A percentile compares a stretch with the other conserved stretches of the same genome.
phyloP scores from a whole-genome alignment of 129 eudicot species.

The Flaveria ramosissima region DNA sequence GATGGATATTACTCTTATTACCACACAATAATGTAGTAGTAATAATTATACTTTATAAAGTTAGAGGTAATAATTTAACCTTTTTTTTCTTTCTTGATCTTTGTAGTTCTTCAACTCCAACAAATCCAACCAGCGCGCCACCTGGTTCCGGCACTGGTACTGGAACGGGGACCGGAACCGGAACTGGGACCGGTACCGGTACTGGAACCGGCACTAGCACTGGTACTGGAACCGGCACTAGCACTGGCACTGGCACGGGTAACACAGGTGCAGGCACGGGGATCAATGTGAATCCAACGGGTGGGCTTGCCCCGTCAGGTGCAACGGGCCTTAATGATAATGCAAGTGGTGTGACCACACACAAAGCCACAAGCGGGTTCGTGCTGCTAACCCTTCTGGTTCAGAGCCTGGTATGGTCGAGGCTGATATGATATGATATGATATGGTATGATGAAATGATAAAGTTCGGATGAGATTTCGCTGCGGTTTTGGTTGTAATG shows the following conservation, averaged over 20 bases:
- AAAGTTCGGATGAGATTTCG: conserved; percentile 13
- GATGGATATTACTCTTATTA: conserved; percentile 1
- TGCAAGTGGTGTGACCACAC: conserved; percentile 30
- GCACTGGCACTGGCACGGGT: conserved; percentile 23
- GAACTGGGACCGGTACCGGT: background rate
- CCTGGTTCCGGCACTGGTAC: conserved; percentile 33
- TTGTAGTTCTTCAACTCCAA: conserved; percentile 42
- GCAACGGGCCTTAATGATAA: conserved; percentile 40
- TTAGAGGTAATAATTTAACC: background rate
- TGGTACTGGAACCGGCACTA: background rate
- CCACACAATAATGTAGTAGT: background rate
- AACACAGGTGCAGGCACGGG: conserved; percentile 27
- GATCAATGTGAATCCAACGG: conserved; percentile 37
- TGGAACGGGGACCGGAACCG: background rate
- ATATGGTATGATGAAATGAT: background rate
- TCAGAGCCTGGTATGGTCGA: conserved; percentile 33
- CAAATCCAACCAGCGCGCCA: conserved; percentile 41
- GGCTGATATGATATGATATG: conserved; percentile 19
- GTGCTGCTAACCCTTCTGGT: conserved; percentile 32
- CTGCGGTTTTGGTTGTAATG: conserved; percentile 32
- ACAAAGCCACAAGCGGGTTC: conserved; percentile 23
- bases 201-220: conserved; percentile 26
- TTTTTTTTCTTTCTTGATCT: background rate
- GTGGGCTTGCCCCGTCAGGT: conserved; percentile 52
- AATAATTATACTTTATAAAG: conserved; percentile 10